phyloP scores from a whole-genome alignment of 1,139 yeast species.

The Zygoascus meyerae region DNA sequence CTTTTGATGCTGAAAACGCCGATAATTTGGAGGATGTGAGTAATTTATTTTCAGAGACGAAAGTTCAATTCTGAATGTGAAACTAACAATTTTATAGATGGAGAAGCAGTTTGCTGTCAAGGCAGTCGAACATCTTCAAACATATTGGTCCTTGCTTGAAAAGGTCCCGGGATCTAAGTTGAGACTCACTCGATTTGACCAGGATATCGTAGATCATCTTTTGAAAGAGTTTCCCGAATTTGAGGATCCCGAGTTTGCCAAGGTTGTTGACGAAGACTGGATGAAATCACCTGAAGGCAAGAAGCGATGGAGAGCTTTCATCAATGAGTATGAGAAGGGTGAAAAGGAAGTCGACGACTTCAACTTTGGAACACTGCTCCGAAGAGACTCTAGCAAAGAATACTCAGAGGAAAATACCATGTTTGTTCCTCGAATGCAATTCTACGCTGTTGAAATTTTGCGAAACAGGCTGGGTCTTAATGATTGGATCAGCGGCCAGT shows the following conservation, averaged over 20 bases:
- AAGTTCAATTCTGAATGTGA: neutral
- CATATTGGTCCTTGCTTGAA: slow-evolving; percentile 79
- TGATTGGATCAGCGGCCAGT: slow-evolving; percentile 65
- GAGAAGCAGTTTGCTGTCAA: slow-evolving; percentile 97
- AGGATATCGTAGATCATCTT: slow-evolving; percentile 69
- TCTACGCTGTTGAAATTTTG: slow-evolving; percentile 89
- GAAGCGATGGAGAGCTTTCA: slow-evolving; percentile 84
- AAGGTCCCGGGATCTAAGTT: slow-evolving; percentile 73
- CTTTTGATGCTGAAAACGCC: slow-evolving; percentile 52
- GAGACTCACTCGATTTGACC: slow-evolving; percentile 70
- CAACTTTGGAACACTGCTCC: slow-evolving; percentile 90
- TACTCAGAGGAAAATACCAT: slow-evolving; percentile 81
- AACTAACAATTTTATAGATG: slow-evolving; percentile 35
- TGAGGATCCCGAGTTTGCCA: slow-evolving; percentile 47
- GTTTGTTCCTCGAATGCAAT: slow-evolving; percentile 88
- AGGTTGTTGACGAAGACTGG: slow-evolving; percentile 62
- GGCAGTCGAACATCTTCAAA: slow-evolving; percentile 89
- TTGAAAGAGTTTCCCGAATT: slow-evolving; percentile 81
- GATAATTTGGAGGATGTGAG: slow-evolving; percentile 52
- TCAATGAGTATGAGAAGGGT: slow-evolving; percentile 65
- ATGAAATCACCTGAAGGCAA: slow-evolving; percentile 80
- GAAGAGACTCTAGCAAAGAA: slow-evolving; percentile 63
- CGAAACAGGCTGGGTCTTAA: slow-evolving; percentile 88
- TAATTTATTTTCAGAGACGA: neutral
- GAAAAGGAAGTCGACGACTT: slow-evolving; percentile 66